These are phyloP conservation scores for Phalaenopsis hybrid DNA, from an alignment of 116 monocot species.

Conservation along the genomic window DNA sequence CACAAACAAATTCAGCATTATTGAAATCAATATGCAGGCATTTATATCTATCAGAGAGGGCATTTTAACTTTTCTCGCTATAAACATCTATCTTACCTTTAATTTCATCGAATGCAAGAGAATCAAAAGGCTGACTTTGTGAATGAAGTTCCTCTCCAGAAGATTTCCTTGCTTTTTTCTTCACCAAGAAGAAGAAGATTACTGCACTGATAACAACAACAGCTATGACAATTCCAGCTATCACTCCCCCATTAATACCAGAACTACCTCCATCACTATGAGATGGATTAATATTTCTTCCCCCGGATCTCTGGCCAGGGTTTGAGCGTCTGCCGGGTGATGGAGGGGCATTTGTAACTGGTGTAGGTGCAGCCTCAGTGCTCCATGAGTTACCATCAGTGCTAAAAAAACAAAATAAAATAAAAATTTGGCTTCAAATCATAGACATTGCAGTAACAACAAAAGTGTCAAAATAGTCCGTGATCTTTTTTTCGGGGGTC, in stretches of 20 bases:
- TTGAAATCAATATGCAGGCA: not conserved
- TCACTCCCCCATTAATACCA: slow-evolving; percentile 60
- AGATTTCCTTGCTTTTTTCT: slow-evolving; percentile 28
- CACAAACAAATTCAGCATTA: not conserved
- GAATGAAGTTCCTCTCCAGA: slow-evolving; percentile 33
- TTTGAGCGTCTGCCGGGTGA: slow-evolving; percentile 32
- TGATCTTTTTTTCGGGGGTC: too few species aligned
- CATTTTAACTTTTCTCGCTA: not conserved
- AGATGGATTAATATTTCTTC: slow-evolving; percentile 16
- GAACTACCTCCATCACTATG: slow-evolving; percentile 30
- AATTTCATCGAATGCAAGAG: slow-evolving; percentile 32
- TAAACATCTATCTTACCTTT: slow-evolving; percentile 38
- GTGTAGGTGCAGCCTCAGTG: slow-evolving; percentile 66
- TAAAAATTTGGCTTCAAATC: not conserved
- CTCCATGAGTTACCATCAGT: slow-evolving; percentile 91
- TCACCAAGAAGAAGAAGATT: slow-evolving; percentile 64
- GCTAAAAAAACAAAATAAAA: slow-evolving; percentile 19
- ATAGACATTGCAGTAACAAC: not conserved
- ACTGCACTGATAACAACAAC: slow-evolving; percentile 54
- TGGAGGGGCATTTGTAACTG: slow-evolving; percentile 55
- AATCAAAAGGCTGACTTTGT: slow-evolving; percentile 40
- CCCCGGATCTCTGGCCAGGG: slow-evolving; percentile 18
- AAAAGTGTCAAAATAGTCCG: too few species aligned
- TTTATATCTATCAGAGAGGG: not conserved
- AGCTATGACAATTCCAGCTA: slow-evolving; percentile 77